Conservation (phyloP, 129 eudicot genomes). For the Saussurea involucrata region DNA sequence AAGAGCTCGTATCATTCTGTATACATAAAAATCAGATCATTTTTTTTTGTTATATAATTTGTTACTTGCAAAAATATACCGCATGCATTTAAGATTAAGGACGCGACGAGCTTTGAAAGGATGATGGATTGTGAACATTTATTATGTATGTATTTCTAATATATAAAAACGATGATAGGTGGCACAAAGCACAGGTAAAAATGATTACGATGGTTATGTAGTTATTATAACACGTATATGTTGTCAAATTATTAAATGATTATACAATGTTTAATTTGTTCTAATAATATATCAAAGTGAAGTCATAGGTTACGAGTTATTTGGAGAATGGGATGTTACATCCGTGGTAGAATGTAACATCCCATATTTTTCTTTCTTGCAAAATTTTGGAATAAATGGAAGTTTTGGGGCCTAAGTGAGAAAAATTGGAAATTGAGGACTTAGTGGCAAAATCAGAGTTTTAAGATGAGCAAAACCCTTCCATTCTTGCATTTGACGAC, state of each 20-base stretch:
- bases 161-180: background rate
- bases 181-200: too few species aligned
- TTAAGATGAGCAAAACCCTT: too few species aligned
- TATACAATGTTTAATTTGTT: too few species aligned
- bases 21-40: background rate
- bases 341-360: too few species aligned
- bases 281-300: background rate
- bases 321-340: background rate
- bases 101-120: background rate
- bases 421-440: too few species aligned
- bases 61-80: background rate
- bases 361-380: too few species aligned
- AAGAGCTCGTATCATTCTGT: background rate
- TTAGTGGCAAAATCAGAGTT: too few species aligned
- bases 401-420: too few species aligned
- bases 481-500: too few species aligned
- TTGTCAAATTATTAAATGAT: background rate
- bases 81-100: background rate
- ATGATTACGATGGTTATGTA: background rate
- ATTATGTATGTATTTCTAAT: background rate
- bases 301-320: background rate
- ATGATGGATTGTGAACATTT: background rate
- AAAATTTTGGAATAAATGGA: too few species aligned
- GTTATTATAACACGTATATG: background rate
- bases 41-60: too few species aligned